Evolutionary conservation across 164 flowering plant genomes (phyloP).

Genomic region (Protea cynaroides): DNA sequence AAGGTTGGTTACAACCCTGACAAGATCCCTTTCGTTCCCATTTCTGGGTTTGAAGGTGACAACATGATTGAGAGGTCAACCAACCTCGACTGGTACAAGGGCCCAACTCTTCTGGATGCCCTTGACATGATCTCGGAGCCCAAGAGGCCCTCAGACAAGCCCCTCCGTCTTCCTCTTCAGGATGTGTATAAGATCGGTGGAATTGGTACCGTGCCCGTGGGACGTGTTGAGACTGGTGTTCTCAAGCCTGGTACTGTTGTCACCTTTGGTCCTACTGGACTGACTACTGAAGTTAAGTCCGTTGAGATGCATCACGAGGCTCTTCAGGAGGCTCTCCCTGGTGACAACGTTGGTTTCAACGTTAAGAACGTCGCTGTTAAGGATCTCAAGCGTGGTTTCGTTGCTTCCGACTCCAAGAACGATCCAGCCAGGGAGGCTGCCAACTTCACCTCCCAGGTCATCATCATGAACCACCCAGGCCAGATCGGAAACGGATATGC

Average conservation of each 20-base stretch:
- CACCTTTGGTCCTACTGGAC: slow-evolving; percentile 61
- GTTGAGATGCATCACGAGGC: slow-evolving; percentile 76
- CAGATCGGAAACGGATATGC: slow-evolving; percentile 70
- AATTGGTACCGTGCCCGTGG: slow-evolving; percentile 67
- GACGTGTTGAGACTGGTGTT: slow-evolving; percentile 63
- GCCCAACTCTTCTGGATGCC: slow-evolving; percentile 68
- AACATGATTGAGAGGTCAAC: slow-evolving; percentile 85
- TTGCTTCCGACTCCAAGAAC: slow-evolving; percentile 68
- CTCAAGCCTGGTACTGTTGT: slow-evolving; percentile 70
- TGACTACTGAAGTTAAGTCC: slow-evolving; percentile 68
- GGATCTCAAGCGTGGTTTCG: slow-evolving; percentile 67
- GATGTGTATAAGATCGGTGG: slow-evolving; percentile 76
- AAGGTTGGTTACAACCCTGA: slow-evolving; percentile 86
- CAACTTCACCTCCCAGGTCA: slow-evolving; percentile 65
- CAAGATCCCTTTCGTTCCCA: slow-evolving; percentile 68
- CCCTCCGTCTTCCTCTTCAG: slow-evolving; percentile 70
- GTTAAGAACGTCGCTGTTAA: slow-evolving; percentile 70
- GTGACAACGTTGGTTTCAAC: slow-evolving; percentile 65
- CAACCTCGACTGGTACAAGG: slow-evolving; percentile 81
- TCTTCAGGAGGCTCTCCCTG: slow-evolving; percentile 57
- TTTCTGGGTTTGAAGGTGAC: slow-evolving; percentile 79
- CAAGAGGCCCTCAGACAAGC: slow-evolving; percentile 71
- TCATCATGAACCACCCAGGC: slow-evolving; percentile 79
- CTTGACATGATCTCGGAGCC: slow-evolving; percentile 54
- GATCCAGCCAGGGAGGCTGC: slow-evolving; percentile 69